Evolutionary conservation across 108 stramenopile species (phyloP), one percentile per base, ranked within the genome.

Genomic region (Chaetoceros muelleri): DNA sequence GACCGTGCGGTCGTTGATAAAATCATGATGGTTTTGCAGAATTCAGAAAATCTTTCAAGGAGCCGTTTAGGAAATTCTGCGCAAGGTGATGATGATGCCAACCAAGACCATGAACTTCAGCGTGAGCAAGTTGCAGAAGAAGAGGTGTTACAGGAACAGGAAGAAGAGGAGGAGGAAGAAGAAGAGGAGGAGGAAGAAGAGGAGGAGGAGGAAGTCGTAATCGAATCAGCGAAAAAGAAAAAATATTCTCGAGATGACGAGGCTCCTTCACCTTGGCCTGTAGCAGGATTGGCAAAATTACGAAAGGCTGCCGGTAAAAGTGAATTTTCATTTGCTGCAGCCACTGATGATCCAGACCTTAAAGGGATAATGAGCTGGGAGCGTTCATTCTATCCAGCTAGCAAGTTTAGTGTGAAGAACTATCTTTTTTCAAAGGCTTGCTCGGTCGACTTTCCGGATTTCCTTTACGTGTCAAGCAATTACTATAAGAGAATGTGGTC

Each of bases 171-270:
- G 62, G 95, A 97, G 58, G 96, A 96, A 58, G 94, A 97, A 60
- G 91, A 94, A 57, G 88, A 90, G 56, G 85, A 90, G 53, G 81
- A 90, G 55, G 85, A 82, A 29, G 80, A 89, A 58, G 87, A 95
- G 53, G 90, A 98, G 60, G 95, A 95, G 58, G 95, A 96, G 66
- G 88, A 95, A 62, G 90, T 93, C 19, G 91, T 94, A 24, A 77
- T 94, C 25, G 96, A 97, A 65, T 74, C 63, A 25, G 82, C 88
- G 0, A 90, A 90, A 73, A 95, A 94, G 66, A 89, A 95, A 73
- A 97, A 97, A 56, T 97, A 97, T 57, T 75, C 90, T 10, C 72
- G 98, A 10, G 96, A 98, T 51, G 97, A 93, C 45, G 98, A 98
- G 61, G 83, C 81, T 52, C 93, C 95, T 17, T 76, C 78, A 20